Percentiles rank a stretch among this genome's conserved stretches.
Conservation (phyloP, 1,284 basidiomycete species). For the Ganoderma meredithae region DNA sequence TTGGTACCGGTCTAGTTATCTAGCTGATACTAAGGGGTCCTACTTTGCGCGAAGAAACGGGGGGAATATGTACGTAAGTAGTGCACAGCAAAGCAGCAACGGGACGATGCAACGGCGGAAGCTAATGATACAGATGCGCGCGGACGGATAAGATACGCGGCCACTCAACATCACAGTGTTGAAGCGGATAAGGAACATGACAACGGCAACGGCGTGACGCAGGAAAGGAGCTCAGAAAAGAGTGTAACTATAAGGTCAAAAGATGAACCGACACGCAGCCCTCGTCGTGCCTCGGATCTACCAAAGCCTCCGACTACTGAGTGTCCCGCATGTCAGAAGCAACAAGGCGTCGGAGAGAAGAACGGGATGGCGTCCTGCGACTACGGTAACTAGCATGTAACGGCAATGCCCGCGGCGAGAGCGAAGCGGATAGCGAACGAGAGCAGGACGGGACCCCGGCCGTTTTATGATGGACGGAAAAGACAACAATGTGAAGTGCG, state of each 20-base stretch:
- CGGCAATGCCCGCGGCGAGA: constrained; percentile 11
- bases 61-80: not conserved
- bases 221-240: constrained; percentile 4
- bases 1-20: constrained; percentile 7
- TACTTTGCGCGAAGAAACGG: not conserved
- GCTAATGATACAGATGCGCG: constrained; percentile 11
- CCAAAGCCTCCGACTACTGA: constrained; percentile 23
- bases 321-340: constrained; percentile 29
- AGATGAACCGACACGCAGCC: constrained; percentile 8
- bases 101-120: not conserved
- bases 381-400: constrained; percentile 15
- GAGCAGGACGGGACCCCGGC: constrained; percentile 1
- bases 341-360: constrained; percentile 2
- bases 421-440: constrained; percentile 15
- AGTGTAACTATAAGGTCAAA: not conserved
- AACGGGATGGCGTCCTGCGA: constrained; percentile 1
- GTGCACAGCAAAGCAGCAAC: not conserved
- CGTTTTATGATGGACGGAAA: not conserved
- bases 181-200: constrained; percentile 6
- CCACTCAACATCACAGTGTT: not conserved
- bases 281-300: constrained; percentile 24
- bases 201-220: constrained; percentile 2
- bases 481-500: not conserved
- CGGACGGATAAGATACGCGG: constrained; percentile 1
- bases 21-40: constrained; percentile 3